Percentiles rank a stretch among this genome's conserved stretches.
Conservation (phyloP, 345 rosid species). For the Eucalyptus regnans region DNA sequence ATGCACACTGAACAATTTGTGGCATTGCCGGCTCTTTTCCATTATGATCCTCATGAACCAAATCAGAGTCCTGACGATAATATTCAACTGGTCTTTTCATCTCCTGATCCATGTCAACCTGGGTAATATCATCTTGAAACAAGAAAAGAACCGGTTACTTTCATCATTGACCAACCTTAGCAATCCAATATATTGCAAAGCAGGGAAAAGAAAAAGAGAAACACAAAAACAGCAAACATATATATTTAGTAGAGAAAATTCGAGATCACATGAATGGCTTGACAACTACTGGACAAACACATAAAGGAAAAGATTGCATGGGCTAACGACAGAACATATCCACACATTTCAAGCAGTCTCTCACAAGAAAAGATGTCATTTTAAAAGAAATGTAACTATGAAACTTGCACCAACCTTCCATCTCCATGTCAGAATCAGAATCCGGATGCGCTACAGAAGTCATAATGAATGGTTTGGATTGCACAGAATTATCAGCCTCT, state of each 20-base stretch:
- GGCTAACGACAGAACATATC: neutral
- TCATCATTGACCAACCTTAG: neutral
- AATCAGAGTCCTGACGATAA: conserved; percentile 4
- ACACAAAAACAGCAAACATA: neutral
- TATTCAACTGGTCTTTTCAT: conserved; percentile 5
- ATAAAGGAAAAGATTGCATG: neutral
- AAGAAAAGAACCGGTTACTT: neutral
- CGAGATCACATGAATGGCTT: neutral
- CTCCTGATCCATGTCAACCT: conserved; percentile 22
- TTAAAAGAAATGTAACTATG: neutral
- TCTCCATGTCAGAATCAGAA: conserved; percentile 74
- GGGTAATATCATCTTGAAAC: conserved; percentile 60
- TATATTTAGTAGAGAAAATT: neutral
- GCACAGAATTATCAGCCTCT: neutral
- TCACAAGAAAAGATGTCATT: neutral
- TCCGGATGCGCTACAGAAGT: conserved; percentile 7
- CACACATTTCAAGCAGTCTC: neutral
- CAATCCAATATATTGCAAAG: neutral
- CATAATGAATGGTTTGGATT: neutral
- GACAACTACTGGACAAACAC: neutral
- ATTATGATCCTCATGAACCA: neutral
- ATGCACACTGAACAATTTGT: neutral
- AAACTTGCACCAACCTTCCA: conserved; percentile 56
- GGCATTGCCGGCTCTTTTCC: conserved; percentile 1
- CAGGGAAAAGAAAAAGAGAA: neutral